Base-by-base conservation (phyloP, 1,284 basidiomycete species). In the Moesziomyces sp. region DNA sequence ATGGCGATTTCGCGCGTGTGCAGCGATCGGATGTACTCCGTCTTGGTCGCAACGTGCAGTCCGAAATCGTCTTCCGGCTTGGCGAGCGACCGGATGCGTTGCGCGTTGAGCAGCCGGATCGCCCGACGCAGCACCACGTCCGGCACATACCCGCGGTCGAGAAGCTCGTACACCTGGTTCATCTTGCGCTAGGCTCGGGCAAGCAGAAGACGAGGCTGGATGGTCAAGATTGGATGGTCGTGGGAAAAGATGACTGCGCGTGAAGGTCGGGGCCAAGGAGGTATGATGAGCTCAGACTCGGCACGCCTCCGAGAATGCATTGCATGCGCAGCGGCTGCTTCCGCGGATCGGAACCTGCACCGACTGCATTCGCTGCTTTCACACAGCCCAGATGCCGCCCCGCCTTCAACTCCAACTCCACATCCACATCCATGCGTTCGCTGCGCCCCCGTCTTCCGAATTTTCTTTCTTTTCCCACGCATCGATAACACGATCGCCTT, bases 1-100 rank as follows among this genome's bases (percentile, higher is more conserved):
- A 90, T 90, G 3, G 91, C 91, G 61, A 92, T 91, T 23, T 87
- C 86, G 13, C 88, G 84, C 0, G 86, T 85, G 45, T 82, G 83
- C 47, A 86, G 78, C 19, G 78, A 78, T 14, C 76, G 52, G 58
- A 86, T 84, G 76, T 85, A 86, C 10, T 86, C 85, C 28, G 91
- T 89, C 80, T 92, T 92, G 19, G 88, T 87, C 1, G 86, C 87
- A 84, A 90, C 88, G 76, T 90, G 90, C n/a, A 87, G 87, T 55
- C 88, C 88, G 47, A 91, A 87, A 0, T 88, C 88, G 2, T 89
- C 89, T 46, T 85, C 83, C 76, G 90, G 87, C 33, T 62, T 67
- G 61, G 48, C 71, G 58, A 91, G 89, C 76, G 90, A 88, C 42
- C 88, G 86, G 50, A 91, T 85, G 19, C 91, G 86, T 70, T 89